Evolutionary conservation across 768 basidiomycete genomes (phyloP).

Genomic region (Agaricus sinodeliciosus): DNA sequence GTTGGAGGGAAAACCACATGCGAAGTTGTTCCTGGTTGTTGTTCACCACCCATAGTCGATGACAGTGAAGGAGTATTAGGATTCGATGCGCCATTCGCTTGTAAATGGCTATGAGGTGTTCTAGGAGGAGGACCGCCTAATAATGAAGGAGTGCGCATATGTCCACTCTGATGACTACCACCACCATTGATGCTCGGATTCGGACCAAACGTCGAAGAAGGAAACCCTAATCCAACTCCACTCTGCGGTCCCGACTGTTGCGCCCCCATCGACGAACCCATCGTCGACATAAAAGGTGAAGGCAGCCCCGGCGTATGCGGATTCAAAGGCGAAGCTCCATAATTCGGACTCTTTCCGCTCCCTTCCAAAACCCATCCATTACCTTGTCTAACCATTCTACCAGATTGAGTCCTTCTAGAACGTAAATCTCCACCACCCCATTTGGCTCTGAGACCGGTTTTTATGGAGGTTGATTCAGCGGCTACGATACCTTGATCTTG

Average conservation of each 20-base stretch:
- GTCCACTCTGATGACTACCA: slow-evolving; percentile 13
- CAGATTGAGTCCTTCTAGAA: slow-evolving; percentile 34
- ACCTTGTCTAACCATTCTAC: slow-evolving; percentile 50
- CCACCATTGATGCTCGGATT: slow-evolving; percentile 11
- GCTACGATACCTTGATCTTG: slow-evolving; percentile 48
- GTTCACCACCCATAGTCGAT: slow-evolving; percentile 16
- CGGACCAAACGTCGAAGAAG: slow-evolving; percentile 9
- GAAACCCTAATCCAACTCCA: slow-evolving; percentile 11
- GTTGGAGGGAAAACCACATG: slow-evolving; percentile 28
- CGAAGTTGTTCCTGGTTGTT: slow-evolving; percentile 26
- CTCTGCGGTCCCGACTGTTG: slow-evolving; percentile 12
- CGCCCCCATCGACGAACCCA: slow-evolving; percentile 10
- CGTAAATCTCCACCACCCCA: slow-evolving; percentile 66
- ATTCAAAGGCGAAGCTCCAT: slow-evolving; percentile 28
- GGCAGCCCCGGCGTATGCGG: slow-evolving; percentile 16
- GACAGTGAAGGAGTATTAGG: slow-evolving; percentile 11
- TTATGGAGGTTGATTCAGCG: slow-evolving; percentile 56
- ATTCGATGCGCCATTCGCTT: slow-evolving; percentile 8
- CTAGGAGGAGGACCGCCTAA: slow-evolving; percentile 17
- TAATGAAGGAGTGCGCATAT: slow-evolving; percentile 13
- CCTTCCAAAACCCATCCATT: slow-evolving; percentile 57
- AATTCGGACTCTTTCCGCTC: slow-evolving; percentile 25
- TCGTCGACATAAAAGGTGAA: slow-evolving; percentile 23
- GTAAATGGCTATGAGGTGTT: slow-evolving; percentile 11
- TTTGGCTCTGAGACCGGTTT: slow-evolving; percentile 49